Base-by-base conservation (phyloP, 1,284 basidiomycete genomes). In the Trametes pubescens region DNA sequence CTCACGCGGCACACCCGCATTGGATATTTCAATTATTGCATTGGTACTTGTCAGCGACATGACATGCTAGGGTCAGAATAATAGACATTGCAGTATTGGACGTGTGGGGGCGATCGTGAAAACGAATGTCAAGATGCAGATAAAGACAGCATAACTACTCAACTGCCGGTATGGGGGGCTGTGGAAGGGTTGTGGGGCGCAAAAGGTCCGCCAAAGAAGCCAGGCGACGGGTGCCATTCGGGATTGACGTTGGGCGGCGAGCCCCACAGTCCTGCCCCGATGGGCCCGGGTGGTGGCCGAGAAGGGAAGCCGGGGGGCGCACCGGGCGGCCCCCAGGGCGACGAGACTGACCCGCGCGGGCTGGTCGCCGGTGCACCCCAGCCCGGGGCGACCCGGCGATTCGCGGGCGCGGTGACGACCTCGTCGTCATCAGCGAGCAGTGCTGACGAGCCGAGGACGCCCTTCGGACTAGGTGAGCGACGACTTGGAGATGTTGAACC, bases 371-470 rank as follows among this genome's bases (percentile, higher is more conserved):
- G 24, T 13, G 47, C 75, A 7, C 78, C 77, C 83, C 84, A 84
- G 0, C 76, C 80, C 38, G 76, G 70, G 67, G 77, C 76, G 21
- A 79, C 75, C 44, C 86, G 76, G 46, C 85, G 78, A 21, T 60
- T 59, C 8, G 79, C 79, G 10, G 80, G 78, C 14, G 81, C 80
- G 16, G 79, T 74, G 14, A 92, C 83, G n/a, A 92, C 88, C 70
- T 92, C 91, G 72, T 93, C 91, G 66, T 91, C 91, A 61, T 92
- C 90, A 8, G 89, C 84, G 4, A 86, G 84, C 44, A 93, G 81
- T 16, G 91, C 90, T 10, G 87, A 88, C n/a, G 90, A 91, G 16
- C 91, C 91, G 10, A 91, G 78, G n/a, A 87, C 78, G 49, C 86
- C 85, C 72, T 91, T 91, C 3, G 91, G 89, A 71, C 88, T 90